A percentile compares a stretch with the other conserved stretches of the same genome.
These are phyloP conservation scores for Fusarium piperis DNA, from an alignment of 2,329 filamentous ascomycete genomes.

Conservation along the genomic window DNA sequence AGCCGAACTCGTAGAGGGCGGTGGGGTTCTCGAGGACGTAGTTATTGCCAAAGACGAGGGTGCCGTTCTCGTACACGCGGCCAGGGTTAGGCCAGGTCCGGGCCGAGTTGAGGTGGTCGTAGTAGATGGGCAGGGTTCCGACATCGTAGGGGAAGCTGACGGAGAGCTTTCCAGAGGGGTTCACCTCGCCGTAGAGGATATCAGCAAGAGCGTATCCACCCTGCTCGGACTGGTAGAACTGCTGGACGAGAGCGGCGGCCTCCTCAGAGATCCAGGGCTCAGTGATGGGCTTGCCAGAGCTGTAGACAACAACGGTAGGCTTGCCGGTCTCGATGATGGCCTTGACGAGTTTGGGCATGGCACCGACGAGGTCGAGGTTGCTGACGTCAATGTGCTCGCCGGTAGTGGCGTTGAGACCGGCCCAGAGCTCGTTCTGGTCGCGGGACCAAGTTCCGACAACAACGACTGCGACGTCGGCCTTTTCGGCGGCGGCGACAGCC, in stretches of 20 bases:
- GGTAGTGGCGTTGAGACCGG: conserved; percentile 76
- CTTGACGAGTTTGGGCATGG: conserved; percentile 72
- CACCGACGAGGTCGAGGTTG: conserved; percentile 73
- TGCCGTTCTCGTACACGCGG: conserved; percentile 64
- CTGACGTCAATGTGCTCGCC: conserved; percentile 77
- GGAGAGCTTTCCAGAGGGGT: conserved; percentile 72
- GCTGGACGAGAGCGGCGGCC: conserved; percentile 74
- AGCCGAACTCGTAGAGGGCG: conserved; percentile 72
- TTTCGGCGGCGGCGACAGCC: conserved; percentile 71
- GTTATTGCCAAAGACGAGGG: conserved; percentile 69
- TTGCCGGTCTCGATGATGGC: conserved; percentile 74
- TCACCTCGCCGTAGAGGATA: conserved; percentile 71
- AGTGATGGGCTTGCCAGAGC: conserved; percentile 76
- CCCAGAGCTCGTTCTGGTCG: conserved; percentile 77
- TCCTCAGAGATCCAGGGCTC: conserved; percentile 76
- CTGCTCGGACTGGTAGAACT: conserved; percentile 79
- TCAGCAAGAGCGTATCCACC: conserved; percentile 74
- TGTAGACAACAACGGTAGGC: conserved; percentile 74
- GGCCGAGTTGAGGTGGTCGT: conserved; percentile 76
- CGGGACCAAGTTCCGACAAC: conserved; percentile 80
- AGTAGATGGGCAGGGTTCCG: conserved; percentile 74
- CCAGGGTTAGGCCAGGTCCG: conserved; percentile 65
- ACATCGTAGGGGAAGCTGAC: conserved; percentile 75
- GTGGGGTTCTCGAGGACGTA: conserved; percentile 70
- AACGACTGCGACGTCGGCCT: conserved; percentile 76